phyloP scores from a whole-genome alignment of 441 rosid species.

The Pelargonium australe region DNA sequence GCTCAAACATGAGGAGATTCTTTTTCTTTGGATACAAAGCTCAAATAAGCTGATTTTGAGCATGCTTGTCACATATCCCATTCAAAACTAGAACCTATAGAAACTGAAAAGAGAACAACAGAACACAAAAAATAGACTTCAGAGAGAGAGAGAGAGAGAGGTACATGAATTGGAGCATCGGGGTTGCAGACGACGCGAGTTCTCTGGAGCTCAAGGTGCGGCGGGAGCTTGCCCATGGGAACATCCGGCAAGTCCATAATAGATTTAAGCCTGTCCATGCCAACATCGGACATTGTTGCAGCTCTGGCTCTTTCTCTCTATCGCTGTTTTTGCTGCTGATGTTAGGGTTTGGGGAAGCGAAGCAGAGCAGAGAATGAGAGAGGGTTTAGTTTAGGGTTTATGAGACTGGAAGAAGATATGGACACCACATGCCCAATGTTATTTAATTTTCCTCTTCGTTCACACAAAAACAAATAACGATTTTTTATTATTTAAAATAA shows the following conservation, averaged over 20 bases:
- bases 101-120: background rate
- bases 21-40: too few relatives aligned
- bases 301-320: background rate
- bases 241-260: conserved; percentile 67
- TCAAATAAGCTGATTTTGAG: too few relatives aligned
- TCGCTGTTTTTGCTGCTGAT: background rate
- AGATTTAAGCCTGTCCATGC: conserved; percentile 9
- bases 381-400: background rate
- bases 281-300: background rate
- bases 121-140: too few relatives aligned
- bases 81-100: background rate
- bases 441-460: too few relatives aligned
- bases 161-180: conserved; percentile 64
- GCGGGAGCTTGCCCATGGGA: conserved; percentile 55
- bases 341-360: conserved; percentile 1
- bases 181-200: conserved; percentile 54
- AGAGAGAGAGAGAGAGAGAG: background rate
- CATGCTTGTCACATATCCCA: background rate
- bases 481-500: too few relatives aligned
- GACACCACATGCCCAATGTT: too few relatives aligned
- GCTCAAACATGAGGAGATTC: too few relatives aligned
- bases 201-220: conserved; percentile 51
- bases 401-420: background rate
- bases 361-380: background rate
- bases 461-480: too few relatives aligned